Evolutionary conservation across 2,329 filamentous ascomycete species (phyloP).

Genomic region (Hawksworthiomyces lignivorus): DNA sequence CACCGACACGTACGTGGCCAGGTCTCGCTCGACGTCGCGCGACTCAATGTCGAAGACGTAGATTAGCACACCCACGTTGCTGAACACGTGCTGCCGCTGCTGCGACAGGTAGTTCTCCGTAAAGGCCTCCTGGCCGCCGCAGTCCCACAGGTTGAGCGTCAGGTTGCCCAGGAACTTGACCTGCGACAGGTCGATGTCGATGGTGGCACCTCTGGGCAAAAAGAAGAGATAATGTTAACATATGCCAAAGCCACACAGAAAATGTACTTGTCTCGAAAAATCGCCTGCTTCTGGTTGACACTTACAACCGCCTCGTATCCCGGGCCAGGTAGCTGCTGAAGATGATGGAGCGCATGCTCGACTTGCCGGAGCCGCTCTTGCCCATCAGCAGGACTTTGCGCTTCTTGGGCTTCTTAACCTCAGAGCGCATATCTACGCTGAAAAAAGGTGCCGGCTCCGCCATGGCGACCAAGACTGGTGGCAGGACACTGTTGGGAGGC

Average conservation of each 20-base stretch:
- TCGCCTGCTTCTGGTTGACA: no score
- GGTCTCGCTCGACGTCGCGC: constrained; percentile 85
- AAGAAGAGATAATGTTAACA: not conserved
- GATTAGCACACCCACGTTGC: constrained; percentile 91
- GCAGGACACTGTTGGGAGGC: no score
- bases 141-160: constrained; percentile 97
- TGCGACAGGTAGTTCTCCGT: constrained; percentile 97
- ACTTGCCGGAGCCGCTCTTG: constrained; percentile 95
- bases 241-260: not conserved
- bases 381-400: constrained; percentile 87
- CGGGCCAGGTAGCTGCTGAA: constrained; percentile 98
- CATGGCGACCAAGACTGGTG: no score
- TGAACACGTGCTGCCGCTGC: constrained; percentile 93
- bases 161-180: constrained; percentile 98
- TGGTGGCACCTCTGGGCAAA: constrained; percentile 68
- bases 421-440: constrained; percentile 20
- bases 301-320: constrained; percentile 75
- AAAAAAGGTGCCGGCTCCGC: constrained; percentile 9
- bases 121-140: constrained; percentile 96
- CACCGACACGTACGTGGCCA: constrained; percentile 86
- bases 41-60: constrained; percentile 99
- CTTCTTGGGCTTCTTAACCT: constrained; percentile 67
- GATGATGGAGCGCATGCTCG: constrained; percentile 96
- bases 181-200: constrained; percentile 96
- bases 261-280: no score